Conservation (phyloP, 1,284 basidiomycete genomes). For the Moesziomyces antarcticus region DNA sequence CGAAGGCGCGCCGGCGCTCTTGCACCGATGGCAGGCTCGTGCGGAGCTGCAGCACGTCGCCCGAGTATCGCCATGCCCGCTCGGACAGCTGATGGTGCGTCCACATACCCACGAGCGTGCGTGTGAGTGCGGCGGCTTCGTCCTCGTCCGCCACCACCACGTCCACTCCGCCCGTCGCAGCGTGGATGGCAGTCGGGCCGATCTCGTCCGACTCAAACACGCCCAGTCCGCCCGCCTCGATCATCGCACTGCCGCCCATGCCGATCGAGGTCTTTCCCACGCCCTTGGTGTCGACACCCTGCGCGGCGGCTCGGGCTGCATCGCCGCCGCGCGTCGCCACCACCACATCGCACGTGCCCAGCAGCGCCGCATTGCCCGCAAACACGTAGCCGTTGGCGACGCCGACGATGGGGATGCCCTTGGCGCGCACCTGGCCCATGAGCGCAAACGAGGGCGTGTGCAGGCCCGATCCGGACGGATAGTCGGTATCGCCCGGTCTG, state of each 20-base stretch:
- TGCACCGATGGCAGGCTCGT: conserved; percentile 28
- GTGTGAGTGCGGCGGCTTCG: conserved; percentile 20
- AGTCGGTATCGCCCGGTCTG: conserved; percentile 49
- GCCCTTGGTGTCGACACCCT: neutral
- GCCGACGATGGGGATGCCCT: conserved; percentile 44
- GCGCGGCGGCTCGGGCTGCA: neutral
- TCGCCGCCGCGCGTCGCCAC: conserved; percentile 37
- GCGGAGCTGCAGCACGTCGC: conserved; percentile 27
- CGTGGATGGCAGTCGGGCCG: conserved; percentile 35
- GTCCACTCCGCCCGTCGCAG: conserved; percentile 43
- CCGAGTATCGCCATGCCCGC: conserved; percentile 20
- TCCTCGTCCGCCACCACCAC: conserved; percentile 41
- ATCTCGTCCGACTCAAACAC: conserved; percentile 41
- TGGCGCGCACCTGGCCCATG: conserved; percentile 36
- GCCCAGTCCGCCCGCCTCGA: conserved; percentile 53
- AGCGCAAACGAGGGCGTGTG: conserved; percentile 50
- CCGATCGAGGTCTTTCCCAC: conserved; percentile 36
- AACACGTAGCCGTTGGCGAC: conserved; percentile 53
- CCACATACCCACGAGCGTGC: conserved; percentile 39
- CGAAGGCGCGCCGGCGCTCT: conserved; percentile 41
- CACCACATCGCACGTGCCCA: conserved; percentile 53
- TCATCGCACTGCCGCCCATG: conserved; percentile 56
- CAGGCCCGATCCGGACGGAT: conserved; percentile 23
- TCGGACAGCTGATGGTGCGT: conserved; percentile 17
- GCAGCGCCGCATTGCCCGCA: conserved; percentile 53